A percentile compares a stretch with the other conserved stretches of the same genome.
phyloP scores from a whole-genome alignment of 2,329 filamentous ascomycete species.

The Apiospora hydei region DNA sequence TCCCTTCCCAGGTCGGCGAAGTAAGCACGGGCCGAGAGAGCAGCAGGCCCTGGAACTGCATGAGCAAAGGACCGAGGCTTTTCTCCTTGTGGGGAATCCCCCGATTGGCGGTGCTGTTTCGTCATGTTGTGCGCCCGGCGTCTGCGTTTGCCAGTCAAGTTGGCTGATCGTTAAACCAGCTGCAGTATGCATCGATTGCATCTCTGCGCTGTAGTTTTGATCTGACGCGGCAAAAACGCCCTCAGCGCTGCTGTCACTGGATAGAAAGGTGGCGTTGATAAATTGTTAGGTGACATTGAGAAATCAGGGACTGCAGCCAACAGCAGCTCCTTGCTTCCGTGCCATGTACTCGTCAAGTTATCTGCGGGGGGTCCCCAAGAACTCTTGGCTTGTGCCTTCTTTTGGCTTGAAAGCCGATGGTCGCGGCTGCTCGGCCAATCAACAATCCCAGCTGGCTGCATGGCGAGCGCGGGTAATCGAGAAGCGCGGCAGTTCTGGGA shows the following conservation, averaged over 20 bases:
- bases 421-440: neutral
- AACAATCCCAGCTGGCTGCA: rapidly evolving
- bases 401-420: neutral
- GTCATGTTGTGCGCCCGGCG: neutral
- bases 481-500: neutral
- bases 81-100: neutral
- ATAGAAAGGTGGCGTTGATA: neutral
- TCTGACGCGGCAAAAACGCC: neutral
- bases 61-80: neutral
- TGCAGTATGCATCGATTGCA: neutral
- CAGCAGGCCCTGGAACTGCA: neutral
- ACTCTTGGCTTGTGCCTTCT: constrained; percentile 1
- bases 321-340: neutral
- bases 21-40: neutral
- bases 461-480: neutral
- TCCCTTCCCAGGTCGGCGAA: neutral
- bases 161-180: neutral
- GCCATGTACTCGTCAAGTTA: neutral
- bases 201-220: neutral
- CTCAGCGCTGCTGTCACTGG: neutral
- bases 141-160: neutral
- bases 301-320: neutral
- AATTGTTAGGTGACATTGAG: neutral
- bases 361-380: neutral
- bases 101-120: neutral